Conservation (phyloP, 805 yeast genomes). For the Limtongia smithiae region DNA sequence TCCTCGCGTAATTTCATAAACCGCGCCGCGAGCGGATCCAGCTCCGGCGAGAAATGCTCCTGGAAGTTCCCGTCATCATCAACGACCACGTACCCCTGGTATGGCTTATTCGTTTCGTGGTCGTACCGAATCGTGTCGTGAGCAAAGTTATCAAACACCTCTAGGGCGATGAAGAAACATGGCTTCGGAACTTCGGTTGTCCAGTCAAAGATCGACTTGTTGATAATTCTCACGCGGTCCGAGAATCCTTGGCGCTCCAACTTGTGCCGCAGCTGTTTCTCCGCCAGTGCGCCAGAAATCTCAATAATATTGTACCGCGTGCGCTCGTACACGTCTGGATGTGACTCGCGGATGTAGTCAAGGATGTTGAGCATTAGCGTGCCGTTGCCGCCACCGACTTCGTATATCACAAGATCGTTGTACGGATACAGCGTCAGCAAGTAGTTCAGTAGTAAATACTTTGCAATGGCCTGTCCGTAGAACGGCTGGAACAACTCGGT, state of each 20-base stretch:
- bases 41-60: constrained; percentile 50
- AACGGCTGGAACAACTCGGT: constrained; percentile 75
- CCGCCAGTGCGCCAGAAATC: constrained; percentile 60
- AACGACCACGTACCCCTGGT: constrained; percentile 72
- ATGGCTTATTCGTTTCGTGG: constrained; percentile 58
- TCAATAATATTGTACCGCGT: constrained; percentile 72
- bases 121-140: constrained; percentile 81
- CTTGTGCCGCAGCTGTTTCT: constrained; percentile 47
- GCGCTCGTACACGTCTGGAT: constrained; percentile 69
- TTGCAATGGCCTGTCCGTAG: constrained; percentile 82
- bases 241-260: constrained; percentile 46
- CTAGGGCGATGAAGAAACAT: constrained; percentile 74
- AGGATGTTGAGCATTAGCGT: constrained; percentile 74
- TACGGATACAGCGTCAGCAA: constrained; percentile 66
- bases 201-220: constrained; percentile 78
- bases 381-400: constrained; percentile 89
- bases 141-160: constrained; percentile 78
- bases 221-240: constrained; percentile 59
- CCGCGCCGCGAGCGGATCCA: constrained; percentile 42
- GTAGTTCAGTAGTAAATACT: constrained; percentile 69
- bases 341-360: constrained; percentile 55
- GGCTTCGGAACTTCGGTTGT: constrained; percentile 45
- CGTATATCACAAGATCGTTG: constrained; percentile 70
- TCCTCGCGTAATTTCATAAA: constrained; percentile 54
- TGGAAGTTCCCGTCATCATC: constrained; percentile 72